Evolutionary conservation across 1,139 yeast genomes (phyloP), one percentile per base, ranked within the genome.

Genomic region (Protomyces macrosporus): DNA sequence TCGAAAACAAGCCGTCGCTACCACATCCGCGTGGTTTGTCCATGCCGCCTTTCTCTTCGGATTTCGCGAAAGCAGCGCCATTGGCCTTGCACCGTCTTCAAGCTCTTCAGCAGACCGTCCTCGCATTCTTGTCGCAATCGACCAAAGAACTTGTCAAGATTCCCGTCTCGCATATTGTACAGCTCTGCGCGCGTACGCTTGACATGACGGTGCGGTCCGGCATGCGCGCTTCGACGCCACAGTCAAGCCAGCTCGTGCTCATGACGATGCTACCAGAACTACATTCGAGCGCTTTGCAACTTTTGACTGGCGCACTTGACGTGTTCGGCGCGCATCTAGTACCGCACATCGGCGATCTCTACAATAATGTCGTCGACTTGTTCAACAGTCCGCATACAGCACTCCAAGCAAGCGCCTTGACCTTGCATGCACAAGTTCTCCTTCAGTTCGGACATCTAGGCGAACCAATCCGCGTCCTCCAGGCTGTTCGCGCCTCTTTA

Each of bases 131-230:
- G 54, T 10, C 14, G 6, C 48, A 23, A 37, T 6, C 45, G 6
- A 53, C 58, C 5, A 60, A 60, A 45, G 54, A 45, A 23, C 32
- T 45, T 10, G 63, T 60, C 37, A 53, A 45, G 30, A 6, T 60
- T 3, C 63, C 63, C 10, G 51, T 60, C 5, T 58, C 57, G 6
- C 58, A 53, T 30, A 30, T 60, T 6, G 35, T 45, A 14, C 34
- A 42, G 34, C 37, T 60, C 14, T 14, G 53, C 30, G 45, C 36
- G 7, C 53, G 58, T 5, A 32, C 53, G 6, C 37, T 54, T n/a
- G 63, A 60, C 37, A 30, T 53, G 12, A 53, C 53, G 6, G 48
- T 52, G 7, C 53, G 45, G 23, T 45, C 53, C 5, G 58, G 53
- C 36, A 45, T 60, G 53, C 42, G 35, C 10, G 58, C 58, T 4